Conservation (phyloP, 192 early-diverging fungal species). For the Linnemannia hyalina region DNA sequence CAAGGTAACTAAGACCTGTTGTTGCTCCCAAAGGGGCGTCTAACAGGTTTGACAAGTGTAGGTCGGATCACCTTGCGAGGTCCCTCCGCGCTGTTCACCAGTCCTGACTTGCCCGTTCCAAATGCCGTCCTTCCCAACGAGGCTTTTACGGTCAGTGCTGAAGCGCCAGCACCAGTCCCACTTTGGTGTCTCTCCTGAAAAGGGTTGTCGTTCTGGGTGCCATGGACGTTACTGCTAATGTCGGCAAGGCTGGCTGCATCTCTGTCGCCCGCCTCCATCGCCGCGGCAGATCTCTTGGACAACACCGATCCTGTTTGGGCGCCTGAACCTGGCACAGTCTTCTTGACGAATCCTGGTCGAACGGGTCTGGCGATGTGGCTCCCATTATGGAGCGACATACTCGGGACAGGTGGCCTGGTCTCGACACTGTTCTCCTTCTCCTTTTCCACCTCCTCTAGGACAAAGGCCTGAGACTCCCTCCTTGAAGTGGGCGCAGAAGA, state of each 20-base stretch:
- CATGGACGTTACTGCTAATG: slow-evolving; percentile 9
- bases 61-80: slow-evolving; percentile 48
- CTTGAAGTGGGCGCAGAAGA: slow-evolving; percentile 9
- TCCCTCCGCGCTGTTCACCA: slow-evolving; percentile 31
- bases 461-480: slow-evolving; percentile 14
- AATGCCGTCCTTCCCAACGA: slow-evolving; percentile 5
- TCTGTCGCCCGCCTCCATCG: slow-evolving; percentile 17
- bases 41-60: slow-evolving; percentile 9
- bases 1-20: slow-evolving; percentile 3
- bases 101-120: slow-evolving; percentile 41
- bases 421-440: slow-evolving; percentile 30
- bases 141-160: not conserved
- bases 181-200: not conserved
- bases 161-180: not conserved
- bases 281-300: slow-evolving; percentile 37
- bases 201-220: not conserved
- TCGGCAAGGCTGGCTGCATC: slow-evolving; percentile 11
- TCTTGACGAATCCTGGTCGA: slow-evolving; percentile 12
- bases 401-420: not conserved
- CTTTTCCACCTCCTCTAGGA: slow-evolving; percentile 5
- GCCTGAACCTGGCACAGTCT: not conserved
- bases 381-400: not conserved
- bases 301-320: not conserved
- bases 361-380: not conserved
- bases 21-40: slow-evolving; percentile 22